A percentile compares a stretch with the other conserved stretches of the same genome.
Evolutionary conservation across 768 basidiomycete species (phyloP).

Genomic region (Russula compacta): DNA sequence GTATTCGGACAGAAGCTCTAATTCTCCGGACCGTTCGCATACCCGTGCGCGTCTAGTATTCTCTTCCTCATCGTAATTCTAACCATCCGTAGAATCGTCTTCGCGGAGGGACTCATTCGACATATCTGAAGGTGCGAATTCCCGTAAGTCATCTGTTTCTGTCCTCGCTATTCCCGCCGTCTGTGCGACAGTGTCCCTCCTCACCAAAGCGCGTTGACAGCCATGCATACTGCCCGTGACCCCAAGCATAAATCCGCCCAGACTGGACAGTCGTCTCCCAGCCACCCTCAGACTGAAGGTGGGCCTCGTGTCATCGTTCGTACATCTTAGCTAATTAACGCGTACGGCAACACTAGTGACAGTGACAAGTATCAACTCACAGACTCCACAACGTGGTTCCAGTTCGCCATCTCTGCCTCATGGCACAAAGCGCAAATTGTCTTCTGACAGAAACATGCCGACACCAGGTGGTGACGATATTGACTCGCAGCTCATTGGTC

Average conservation of each 20-base stretch:
- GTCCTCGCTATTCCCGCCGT: neutral
- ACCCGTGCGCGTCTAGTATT: slow-evolving; percentile 12
- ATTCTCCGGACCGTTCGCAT: slow-evolving; percentile 22
- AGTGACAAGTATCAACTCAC: slow-evolving; percentile 36
- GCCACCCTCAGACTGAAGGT: slow-evolving; percentile 17
- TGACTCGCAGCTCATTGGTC: slow-evolving; percentile 59
- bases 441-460: slow-evolving; percentile 48
- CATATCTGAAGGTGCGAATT: slow-evolving; percentile 13
- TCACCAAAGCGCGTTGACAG: slow-evolving; percentile 1
- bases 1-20: slow-evolving; percentile 54
- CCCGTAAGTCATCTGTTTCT: slow-evolving; percentile 6
- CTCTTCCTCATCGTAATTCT: neutral
- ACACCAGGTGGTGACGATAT: slow-evolving; percentile 51
- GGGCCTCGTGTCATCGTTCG: slow-evolving; percentile 17
- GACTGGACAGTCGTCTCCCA: slow-evolving; percentile 10
- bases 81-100: slow-evolving; percentile 11
- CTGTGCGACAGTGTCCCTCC: neutral
- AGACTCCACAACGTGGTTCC: slow-evolving; percentile 18
- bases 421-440: slow-evolving; percentile 80
- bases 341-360: slow-evolving; percentile 15
- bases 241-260: slow-evolving; percentile 15
- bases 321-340: slow-evolving; percentile 13
- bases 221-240: slow-evolving; percentile 14
- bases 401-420: slow-evolving; percentile 29
- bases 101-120: slow-evolving; percentile 13